Percentiles rank a stretch among this genome's conserved stretches.
phyloP scores from a whole-genome alignment of 352 stramenopile species.

The Pseudoperonospora humuli region DNA sequence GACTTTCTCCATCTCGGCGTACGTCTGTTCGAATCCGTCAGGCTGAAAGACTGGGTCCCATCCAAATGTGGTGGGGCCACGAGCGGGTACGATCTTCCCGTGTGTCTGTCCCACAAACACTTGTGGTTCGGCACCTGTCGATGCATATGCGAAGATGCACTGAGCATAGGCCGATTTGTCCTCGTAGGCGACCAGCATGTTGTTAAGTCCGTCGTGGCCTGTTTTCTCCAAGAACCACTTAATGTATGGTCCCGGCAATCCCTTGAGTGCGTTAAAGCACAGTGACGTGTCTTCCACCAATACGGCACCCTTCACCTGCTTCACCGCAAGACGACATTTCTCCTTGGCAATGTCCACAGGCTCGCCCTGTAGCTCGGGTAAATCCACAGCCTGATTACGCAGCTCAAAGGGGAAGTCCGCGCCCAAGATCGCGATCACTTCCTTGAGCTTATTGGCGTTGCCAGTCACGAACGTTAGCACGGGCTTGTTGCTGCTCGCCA shows the following conservation, averaged over 20 bases:
- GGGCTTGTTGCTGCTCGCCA: slow-evolving; percentile 29
- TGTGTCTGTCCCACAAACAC: slow-evolving; percentile 91
- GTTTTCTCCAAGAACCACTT: slow-evolving; percentile 98
- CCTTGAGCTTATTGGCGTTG: slow-evolving; percentile 81
- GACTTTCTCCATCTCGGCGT: slow-evolving; percentile 87
- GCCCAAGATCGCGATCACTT: slow-evolving; percentile 78
- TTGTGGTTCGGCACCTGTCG: slow-evolving; percentile 64
- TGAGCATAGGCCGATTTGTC: slow-evolving; percentile 95
- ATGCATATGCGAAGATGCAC: slow-evolving; percentile 93
- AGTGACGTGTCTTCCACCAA: slow-evolving; percentile 96
- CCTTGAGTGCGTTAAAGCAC: slow-evolving; percentile 93
- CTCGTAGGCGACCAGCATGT: slow-evolving; percentile 89
- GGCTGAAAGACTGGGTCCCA: slow-evolving; percentile 90
- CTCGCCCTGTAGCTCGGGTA: slow-evolving; percentile 97
- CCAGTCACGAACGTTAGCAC: slow-evolving; percentile 80
- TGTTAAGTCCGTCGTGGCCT: slow-evolving; percentile 90
- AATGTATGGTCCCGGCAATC: slow-evolving; percentile 94
- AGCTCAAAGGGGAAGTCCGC: slow-evolving; percentile 88
- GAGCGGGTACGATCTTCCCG: slow-evolving; percentile 90
- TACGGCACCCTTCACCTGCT: slow-evolving; percentile 82
- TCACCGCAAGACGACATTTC: slow-evolving; percentile 90
- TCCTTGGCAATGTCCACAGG: slow-evolving; percentile 90
- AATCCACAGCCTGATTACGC: slow-evolving; percentile 89
- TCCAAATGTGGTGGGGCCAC: slow-evolving; percentile 78
- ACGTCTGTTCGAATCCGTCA: slow-evolving; percentile 75